Percentiles rank a stretch among this genome's conserved stretches.
These are phyloP conservation scores for Pyricularia pennisetigena DNA, from an alignment of 2,329 filamentous ascomycete species.

Conservation along the genomic window DNA sequence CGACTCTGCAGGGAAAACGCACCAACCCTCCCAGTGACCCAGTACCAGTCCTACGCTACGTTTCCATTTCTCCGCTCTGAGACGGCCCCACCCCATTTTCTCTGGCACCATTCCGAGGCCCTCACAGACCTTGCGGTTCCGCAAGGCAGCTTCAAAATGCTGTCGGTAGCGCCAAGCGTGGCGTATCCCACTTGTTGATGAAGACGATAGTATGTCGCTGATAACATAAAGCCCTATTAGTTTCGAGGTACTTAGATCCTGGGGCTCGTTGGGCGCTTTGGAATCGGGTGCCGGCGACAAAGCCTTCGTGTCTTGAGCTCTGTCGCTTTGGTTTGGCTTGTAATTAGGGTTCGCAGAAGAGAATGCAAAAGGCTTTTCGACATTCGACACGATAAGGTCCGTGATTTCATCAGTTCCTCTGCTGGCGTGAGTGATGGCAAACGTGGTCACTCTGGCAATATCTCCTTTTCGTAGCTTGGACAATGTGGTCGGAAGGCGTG, in stretches of 20 bases:
- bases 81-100: constrained; percentile 65
- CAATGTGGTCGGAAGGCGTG: constrained; percentile 67
- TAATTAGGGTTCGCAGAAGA: constrained; percentile 58
- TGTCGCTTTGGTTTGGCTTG: constrained; percentile 26
- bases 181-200: constrained; percentile 65
- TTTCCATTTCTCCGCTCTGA: constrained; percentile 79
- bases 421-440: constrained; percentile 81
- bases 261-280: constrained; percentile 29
- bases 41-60: constrained; percentile 62
- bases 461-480: constrained; percentile 73
- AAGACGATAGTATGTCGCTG: constrained; percentile 69
- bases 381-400: constrained; percentile 75
- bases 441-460: constrained; percentile 74
- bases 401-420: constrained; percentile 84
- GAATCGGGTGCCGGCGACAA: constrained; percentile 26
- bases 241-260: constrained; percentile 62
- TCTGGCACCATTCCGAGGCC: constrained; percentile 64
- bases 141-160: constrained; percentile 66
- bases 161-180: constrained; percentile 82
- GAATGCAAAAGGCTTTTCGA: constrained; percentile 65
- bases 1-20: constrained; percentile 62
- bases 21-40: constrained; percentile 62
- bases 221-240: constrained; percentile 72
- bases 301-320: constrained; percentile 25
- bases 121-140: constrained; percentile 61